Conservation (phyloP, 139 green algal species). For the Auxenochlorella protothecoides region DNA sequence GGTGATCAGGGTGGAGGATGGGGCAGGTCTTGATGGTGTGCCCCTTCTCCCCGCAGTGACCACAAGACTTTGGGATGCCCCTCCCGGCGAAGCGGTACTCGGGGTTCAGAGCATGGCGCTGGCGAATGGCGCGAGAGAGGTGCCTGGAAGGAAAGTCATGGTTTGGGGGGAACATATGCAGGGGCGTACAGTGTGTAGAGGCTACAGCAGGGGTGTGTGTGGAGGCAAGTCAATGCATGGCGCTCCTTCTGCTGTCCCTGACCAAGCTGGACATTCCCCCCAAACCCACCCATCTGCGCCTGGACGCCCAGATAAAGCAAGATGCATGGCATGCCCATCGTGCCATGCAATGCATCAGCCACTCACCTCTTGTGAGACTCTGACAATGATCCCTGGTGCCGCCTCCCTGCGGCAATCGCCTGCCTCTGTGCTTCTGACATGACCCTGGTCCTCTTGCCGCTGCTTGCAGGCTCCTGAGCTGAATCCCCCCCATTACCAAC, state of each 20-base stretch:
- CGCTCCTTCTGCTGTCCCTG: too few species aligned
- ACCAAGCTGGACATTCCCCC: too few species aligned
- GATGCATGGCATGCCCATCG: neutral
- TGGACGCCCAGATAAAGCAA: neutral
- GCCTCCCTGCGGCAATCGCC: constrained; percentile 16
- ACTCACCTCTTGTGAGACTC: constrained; percentile 18
- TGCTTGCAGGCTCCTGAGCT: neutral
- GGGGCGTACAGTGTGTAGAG: neutral
- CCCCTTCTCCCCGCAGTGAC: constrained; percentile 1
- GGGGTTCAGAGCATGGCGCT: neutral
- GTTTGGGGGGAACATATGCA: neutral
- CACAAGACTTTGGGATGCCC: neutral
- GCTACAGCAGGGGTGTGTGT: neutral
- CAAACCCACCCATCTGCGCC: neutral
- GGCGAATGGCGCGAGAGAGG: constrained; percentile 7
- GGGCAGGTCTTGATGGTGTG: neutral
- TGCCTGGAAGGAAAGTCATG: constrained; percentile 4
- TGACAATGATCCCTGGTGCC: constrained; percentile 8
- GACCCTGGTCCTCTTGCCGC: neutral
- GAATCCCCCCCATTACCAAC: too few species aligned
- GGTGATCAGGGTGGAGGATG: neutral
- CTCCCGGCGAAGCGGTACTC: neutral
- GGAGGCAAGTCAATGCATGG: neutral
- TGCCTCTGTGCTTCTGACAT: constrained; percentile 15
- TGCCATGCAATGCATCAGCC: neutral